Percentiles rank a stretch among this genome's conserved stretches.
Evolutionary conservation across 768 basidiomycete species (phyloP).

Genomic region (Leucosporidium creatinivorum): DNA sequence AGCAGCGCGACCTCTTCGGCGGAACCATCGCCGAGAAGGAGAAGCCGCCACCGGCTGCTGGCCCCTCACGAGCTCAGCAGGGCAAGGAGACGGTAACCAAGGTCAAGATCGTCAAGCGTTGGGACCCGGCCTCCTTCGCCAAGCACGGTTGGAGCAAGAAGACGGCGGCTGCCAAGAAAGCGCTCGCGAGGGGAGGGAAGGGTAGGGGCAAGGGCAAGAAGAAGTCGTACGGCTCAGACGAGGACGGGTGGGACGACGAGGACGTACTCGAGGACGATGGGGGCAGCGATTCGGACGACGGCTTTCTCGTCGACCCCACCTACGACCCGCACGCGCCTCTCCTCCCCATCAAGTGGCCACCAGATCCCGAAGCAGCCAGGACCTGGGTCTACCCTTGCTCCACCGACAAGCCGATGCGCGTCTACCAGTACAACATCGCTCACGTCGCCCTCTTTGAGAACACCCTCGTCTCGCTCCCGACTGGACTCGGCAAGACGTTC

Average conservation of each 20-base stretch:
- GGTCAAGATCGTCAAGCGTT: conserved; percentile 63
- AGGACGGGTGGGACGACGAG: conserved; percentile 45
- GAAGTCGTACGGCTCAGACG: conserved; percentile 37
- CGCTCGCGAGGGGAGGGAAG: conserved; percentile 43
- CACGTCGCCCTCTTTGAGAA: conserved; percentile 80
- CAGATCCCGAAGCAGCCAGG: conserved; percentile 68
- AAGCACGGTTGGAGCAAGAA: conserved; percentile 50
- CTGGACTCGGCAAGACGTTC: conserved; percentile 95
- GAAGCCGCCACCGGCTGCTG: conserved; percentile 3
- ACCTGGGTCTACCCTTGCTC: conserved; percentile 82
- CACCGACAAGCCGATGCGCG: conserved; percentile 68
- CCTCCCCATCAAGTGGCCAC: conserved; percentile 66
- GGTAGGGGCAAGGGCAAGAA: conserved; percentile 49
- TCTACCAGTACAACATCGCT: conserved; percentile 92
- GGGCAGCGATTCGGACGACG: conserved; percentile 47
- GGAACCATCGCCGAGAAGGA: background rate
- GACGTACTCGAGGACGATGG: conserved; percentile 49
- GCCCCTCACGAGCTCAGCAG: conserved; percentile 6
- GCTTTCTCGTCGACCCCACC: conserved; percentile 35
- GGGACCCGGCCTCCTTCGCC: conserved; percentile 85
- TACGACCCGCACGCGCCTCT: conserved; percentile 78
- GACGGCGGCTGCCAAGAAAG: conserved; percentile 48
- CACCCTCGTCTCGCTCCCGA: conserved; percentile 86
- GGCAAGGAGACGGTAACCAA: conserved; percentile 48
- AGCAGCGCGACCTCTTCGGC: conserved; percentile 26